A percentile compares a stretch with the other conserved stretches of the same genome.
phyloP scores from a whole-genome alignment of 2,329 filamentous ascomycete species.

The Exophiala dermatitidis region DNA sequence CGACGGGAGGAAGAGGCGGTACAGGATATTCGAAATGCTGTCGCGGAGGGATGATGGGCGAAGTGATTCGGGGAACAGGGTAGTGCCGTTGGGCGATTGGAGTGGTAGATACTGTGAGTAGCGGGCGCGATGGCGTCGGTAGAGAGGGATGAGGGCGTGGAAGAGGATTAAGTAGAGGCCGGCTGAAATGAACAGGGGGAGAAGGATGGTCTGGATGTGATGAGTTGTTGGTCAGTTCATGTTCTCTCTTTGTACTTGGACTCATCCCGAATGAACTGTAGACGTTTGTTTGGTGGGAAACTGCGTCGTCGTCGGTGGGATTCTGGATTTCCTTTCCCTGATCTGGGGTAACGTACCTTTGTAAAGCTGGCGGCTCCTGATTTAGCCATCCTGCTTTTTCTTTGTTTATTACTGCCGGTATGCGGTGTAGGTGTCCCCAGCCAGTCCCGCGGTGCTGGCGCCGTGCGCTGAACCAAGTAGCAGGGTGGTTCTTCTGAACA shows the following conservation, averaged over 20 bases:
- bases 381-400: no score
- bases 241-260: not conserved
- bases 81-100: slow-evolving; percentile 46
- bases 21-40: slow-evolving; percentile 36
- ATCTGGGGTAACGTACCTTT: no score
- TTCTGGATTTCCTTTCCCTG: no score
- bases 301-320: no score
- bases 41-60: slow-evolving; percentile 33
- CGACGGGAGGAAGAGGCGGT: slow-evolving; percentile 40
- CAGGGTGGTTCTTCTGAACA: no score
- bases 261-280: no score
- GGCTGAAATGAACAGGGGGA: slow-evolving; percentile 65
- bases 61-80: slow-evolving; percentile 33
- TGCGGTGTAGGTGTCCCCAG: no score
- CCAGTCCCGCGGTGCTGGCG: no score
- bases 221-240: not conserved
- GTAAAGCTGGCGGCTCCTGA: no score
- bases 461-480: no score
- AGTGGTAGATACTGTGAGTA: slow-evolving; percentile 62
- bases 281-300: no score
- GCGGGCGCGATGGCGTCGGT: slow-evolving; percentile 61
- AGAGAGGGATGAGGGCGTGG: slow-evolving; percentile 59
- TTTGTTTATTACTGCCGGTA: no score
- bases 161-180: slow-evolving; percentile 59
- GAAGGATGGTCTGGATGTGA: slow-evolving; percentile 54